phyloP scores from a whole-genome alignment of 495 filamentous ascomycete species.

The Friedmanniomyces simplex region DNA sequence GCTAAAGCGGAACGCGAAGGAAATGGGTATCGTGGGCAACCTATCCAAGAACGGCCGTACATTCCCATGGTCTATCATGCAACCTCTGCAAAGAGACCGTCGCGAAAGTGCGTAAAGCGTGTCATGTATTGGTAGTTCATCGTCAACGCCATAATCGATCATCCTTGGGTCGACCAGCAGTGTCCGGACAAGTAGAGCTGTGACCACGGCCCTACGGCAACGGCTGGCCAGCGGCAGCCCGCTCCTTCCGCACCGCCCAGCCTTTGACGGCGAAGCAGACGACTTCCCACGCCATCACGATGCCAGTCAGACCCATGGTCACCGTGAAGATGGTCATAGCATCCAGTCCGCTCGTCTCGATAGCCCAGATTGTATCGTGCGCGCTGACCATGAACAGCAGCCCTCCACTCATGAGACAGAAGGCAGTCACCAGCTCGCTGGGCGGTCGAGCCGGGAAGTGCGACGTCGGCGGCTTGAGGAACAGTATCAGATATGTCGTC shows the following conservation, averaged over 20 bases:
- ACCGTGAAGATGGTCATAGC: conserved; percentile 95
- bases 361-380: conserved; percentile 60
- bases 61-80: too few relatives aligned
- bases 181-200: too few relatives aligned
- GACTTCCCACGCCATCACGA: conserved; percentile 80
- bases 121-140: too few relatives aligned
- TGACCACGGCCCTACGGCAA: too few relatives aligned
- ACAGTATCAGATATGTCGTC: conserved; percentile 70
- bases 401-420: conserved; percentile 80
- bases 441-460: conserved; percentile 83
- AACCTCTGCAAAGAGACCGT: too few relatives aligned
- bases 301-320: conserved; percentile 67
- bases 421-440: conserved; percentile 72
- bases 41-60: too few relatives aligned
- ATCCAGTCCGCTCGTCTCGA: conserved; percentile 61
- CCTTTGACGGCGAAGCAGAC: conserved; percentile 77
- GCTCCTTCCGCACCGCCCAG: conserved; percentile 63
- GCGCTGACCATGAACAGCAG: conserved; percentile 88
- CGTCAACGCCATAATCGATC: too few relatives aligned
- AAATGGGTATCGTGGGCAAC: neutral
- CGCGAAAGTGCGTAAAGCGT: too few relatives aligned
- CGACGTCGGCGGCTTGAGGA: conserved; percentile 71
- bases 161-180: too few relatives aligned
- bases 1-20: neutral
- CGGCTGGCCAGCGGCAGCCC: neutral